Evolutionary conservation across 345 rosid genomes (phyloP), one percentile per base, ranked within the genome.

Genomic region (Passiflora organensis): DNA sequence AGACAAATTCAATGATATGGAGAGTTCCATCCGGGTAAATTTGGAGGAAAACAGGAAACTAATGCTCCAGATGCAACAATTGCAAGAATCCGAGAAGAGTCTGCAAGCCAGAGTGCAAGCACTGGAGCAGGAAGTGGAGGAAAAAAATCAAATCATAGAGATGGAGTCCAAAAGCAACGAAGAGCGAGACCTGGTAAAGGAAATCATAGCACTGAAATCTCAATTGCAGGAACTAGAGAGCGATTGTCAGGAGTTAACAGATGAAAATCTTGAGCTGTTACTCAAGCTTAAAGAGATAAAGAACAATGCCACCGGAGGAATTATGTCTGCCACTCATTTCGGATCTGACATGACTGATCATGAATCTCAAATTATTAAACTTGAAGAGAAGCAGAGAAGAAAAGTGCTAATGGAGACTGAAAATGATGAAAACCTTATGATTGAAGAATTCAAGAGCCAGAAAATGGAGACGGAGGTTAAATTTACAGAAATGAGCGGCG

Each of bases 231-330:
- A 77, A 61, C 66, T 80, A 20, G 85, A 82, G 62, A 62, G 56
- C 44, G 88, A 82, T 47, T 82, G 84, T 60, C 66, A 69, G 47
- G 88, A 82, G 76, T 74, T 80, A 50, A 80, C 88, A n/a, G 81
- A 80, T 11, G 88, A 82, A 67, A 82, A 82, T 51, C 76, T 82
- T 39, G 70, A 69, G 50, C 73, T 82, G 28, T 66, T 82, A 24
- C 28, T 71, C 61, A 66, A 64, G 73, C 67, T 80, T 0, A 75
- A 80, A 72, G 78, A 69, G 48, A 60, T 51, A 24, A 74, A 52
- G 47, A 50, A 52, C 18, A 65, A 25, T 20, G 56, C 73, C 32
- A 6, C 18, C 13, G 63, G 48, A 39, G 73, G 43, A 56, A 38
- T 20, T 20, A 60, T 32, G 44, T 37, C 54, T 48, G 51, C 19